These are phyloP conservation scores for Suaeda aralocaspica DNA, from an alignment of 148 eudicot species.

Conservation along the genomic window DNA sequence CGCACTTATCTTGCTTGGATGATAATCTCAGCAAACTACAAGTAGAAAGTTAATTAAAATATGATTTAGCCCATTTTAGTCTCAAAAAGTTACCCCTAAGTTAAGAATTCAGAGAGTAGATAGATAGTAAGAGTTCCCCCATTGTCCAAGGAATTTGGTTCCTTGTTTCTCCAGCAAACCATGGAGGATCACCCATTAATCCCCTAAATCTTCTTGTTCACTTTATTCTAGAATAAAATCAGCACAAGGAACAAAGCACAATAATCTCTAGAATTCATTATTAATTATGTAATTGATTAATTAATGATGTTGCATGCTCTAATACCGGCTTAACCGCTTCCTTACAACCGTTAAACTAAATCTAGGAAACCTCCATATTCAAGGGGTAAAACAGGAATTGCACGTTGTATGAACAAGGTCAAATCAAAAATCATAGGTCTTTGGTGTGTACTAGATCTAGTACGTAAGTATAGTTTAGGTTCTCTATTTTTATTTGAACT, in stretches of 20 bases:
- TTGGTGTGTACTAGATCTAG: neutral
- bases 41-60: too few species aligned
- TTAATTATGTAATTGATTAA: too few species aligned
- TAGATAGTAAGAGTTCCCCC: too few species aligned
- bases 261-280: too few species aligned
- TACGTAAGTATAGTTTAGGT: neutral
- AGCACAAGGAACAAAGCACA: neutral
- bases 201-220: neutral
- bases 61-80: too few species aligned
- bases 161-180: neutral
- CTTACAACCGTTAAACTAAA: neutral
- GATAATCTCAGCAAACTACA: too few species aligned
- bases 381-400: too few species aligned
- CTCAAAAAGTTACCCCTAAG: too few species aligned
- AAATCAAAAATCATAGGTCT: constrained; percentile 3
- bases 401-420: neutral
- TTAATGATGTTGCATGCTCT: neutral
- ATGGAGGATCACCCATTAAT: neutral
- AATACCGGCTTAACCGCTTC: neutral
- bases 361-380: too few species aligned
- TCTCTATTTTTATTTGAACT: neutral
- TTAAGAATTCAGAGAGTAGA: too few species aligned
- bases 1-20: too few species aligned
- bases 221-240: too few species aligned
- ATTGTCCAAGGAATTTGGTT: neutral